Evolutionary conservation across 2,329 filamentous ascomycete genomes (phyloP).

Genomic region (Colletotrichum scovillei): DNA sequence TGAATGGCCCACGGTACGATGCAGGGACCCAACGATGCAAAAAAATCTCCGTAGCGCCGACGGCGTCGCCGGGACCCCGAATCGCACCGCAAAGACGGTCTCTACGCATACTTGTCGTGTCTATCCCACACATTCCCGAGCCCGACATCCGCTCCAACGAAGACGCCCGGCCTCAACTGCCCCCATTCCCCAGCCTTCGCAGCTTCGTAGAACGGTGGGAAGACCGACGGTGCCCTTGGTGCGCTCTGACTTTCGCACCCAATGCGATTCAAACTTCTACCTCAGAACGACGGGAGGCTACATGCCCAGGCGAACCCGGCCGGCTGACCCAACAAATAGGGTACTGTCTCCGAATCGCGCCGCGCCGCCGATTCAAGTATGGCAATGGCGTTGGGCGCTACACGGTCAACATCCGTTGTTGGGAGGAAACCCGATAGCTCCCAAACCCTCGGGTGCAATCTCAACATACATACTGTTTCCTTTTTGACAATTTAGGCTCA

Average conservation of each 20-base stretch:
- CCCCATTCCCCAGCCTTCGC: not conserved
- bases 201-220: not conserved
- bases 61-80: slow-evolving; percentile 26
- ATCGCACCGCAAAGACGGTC: not conserved
- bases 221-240: not conserved
- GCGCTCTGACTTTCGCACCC: not conserved
- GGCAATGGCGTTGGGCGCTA: not conserved
- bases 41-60: slow-evolving; percentile 15
- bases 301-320: not conserved
- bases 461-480: not conserved
- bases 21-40: not conserved
- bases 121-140: slow-evolving; percentile 2
- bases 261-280: not conserved
- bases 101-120: not conserved
- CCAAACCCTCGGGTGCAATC: not conserved
- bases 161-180: not conserved
- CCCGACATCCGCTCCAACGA: not conserved
- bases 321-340: not conserved
- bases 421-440: not conserved
- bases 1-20: not conserved
- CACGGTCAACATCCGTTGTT: not conserved
- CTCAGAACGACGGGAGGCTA: not conserved
- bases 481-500: not conserved
- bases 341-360: not conserved
- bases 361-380: not conserved